phyloP scores from a whole-genome alignment of 1,284 basidiomycete genomes.

The Microbotryum violaceum region DNA sequence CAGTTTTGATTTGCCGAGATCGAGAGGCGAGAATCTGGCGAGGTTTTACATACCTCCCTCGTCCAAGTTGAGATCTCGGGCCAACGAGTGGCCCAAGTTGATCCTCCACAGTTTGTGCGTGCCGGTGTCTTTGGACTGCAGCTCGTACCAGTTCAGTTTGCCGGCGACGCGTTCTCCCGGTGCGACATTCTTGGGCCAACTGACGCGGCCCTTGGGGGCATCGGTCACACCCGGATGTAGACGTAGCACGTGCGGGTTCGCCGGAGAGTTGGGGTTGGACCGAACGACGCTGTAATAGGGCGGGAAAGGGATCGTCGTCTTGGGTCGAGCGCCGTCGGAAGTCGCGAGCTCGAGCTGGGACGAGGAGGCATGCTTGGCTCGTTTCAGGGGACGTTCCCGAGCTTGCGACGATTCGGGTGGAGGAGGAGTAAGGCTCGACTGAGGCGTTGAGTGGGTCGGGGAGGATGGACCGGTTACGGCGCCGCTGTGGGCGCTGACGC shows the following conservation, averaged over 20 bases:
- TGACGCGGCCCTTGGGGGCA: conserved; percentile 1
- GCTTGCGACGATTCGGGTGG: no score
- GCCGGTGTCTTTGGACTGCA: not conserved
- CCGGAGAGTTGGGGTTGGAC: not conserved
- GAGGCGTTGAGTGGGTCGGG: no score
- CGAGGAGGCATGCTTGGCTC: no score
- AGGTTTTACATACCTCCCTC: no score
- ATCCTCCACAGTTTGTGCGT: conserved; percentile 1
- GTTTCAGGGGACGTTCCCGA: no score
- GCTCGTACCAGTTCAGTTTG: conserved; percentile 14
- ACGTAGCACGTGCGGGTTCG: conserved; percentile 12
- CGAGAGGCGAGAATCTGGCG: no score
- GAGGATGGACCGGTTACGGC: no score
- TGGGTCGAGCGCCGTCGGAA: no score
- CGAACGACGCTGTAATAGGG: conserved; percentile 22
- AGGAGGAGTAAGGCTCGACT: no score
- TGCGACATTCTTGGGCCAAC: conserved; percentile 3
- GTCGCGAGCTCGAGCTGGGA: no score
- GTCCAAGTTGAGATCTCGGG: not conserved
- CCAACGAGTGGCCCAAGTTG: conserved; percentile 7
- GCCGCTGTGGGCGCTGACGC: no score
- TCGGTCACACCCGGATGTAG: conserved; percentile 19
- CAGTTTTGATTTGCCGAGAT: no score
- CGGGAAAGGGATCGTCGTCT: conserved; percentile 1
- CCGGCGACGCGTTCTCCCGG: conserved; percentile 1